phyloP scores from a whole-genome alignment of 1,284 basidiomycete genomes.

The Erythrobasidium hasegawianum region DNA sequence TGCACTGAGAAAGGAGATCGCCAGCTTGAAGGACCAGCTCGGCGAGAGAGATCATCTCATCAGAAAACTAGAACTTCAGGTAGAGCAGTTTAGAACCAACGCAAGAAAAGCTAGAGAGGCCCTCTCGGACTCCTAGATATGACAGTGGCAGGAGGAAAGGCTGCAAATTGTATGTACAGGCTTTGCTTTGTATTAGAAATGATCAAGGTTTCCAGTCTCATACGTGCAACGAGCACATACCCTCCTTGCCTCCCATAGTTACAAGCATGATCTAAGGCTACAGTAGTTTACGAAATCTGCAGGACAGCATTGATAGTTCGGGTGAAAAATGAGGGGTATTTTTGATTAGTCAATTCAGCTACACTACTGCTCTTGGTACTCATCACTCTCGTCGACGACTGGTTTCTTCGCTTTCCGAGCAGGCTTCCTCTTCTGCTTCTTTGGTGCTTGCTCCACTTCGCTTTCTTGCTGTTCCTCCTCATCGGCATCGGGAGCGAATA shows the following conservation, averaged over 20 bases:
- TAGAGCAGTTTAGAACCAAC: slow-evolving; percentile 54
- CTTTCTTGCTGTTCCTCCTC: background rate
- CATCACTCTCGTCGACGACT: slow-evolving; percentile 17
- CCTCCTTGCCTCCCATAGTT: too few species aligned
- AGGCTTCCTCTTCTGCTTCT: slow-evolving; percentile 3
- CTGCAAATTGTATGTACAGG: too few species aligned
- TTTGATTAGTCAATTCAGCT: background rate
- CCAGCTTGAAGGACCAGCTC: slow-evolving; percentile 60
- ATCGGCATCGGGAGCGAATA: slow-evolving; percentile 14
- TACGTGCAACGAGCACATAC: too few species aligned
- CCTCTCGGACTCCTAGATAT: slow-evolving; percentile 16
- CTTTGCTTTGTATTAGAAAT: too few species aligned
- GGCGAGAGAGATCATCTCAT: slow-evolving; percentile 73
- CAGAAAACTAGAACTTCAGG: slow-evolving; percentile 71
- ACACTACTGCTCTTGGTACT: slow-evolving; percentile 18
- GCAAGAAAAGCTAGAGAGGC: slow-evolving; percentile 26
- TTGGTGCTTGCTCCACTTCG: background rate
- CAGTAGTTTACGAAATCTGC: background rate
- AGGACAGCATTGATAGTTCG: background rate
- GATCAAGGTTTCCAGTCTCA: too few species aligned
- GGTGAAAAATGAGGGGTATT: background rate
- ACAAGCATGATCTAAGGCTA: too few species aligned
- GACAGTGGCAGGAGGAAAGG: background rate
- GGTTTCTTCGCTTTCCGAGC: slow-evolving; percentile 7
- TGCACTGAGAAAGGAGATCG: slow-evolving; percentile 59